A percentile compares a stretch with the other conserved stretches of the same genome.
phyloP scores from a whole-genome alignment of 1,139 yeast species.

The Scheffersomyces stambukii region DNA sequence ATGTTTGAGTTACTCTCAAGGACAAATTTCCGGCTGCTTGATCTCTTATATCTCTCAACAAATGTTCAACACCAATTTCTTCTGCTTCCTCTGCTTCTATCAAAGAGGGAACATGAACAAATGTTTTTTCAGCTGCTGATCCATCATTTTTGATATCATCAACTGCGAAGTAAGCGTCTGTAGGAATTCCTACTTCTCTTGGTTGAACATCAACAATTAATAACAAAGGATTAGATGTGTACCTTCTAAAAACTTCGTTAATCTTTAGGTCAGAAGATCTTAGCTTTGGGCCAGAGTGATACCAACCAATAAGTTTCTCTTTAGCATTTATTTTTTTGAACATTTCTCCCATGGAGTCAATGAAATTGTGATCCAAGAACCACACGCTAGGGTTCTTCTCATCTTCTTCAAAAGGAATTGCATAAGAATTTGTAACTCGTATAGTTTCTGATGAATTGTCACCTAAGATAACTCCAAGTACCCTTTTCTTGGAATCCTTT shows the following conservation, averaged over 20 bases:
- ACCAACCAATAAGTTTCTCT: slow-evolving; percentile 96
- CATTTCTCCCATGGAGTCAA: slow-evolving; percentile 97
- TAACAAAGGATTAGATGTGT: slow-evolving; percentile 76
- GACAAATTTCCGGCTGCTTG: slow-evolving; percentile 95
- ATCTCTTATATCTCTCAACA: slow-evolving; percentile 89
- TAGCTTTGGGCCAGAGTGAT: slow-evolving; percentile 94
- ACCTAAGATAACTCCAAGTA: slow-evolving; percentile 91
- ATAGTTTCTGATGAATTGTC: slow-evolving; percentile 58
- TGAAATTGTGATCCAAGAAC: slow-evolving; percentile 95
- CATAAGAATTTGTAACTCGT: slow-evolving; percentile 73
- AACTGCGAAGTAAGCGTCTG: slow-evolving; percentile 90
- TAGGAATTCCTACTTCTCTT: slow-evolving; percentile 78
- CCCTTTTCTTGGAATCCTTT: slow-evolving; percentile 67
- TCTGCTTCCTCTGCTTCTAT: slow-evolving; percentile 99
- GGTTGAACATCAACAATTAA: slow-evolving; percentile 92
- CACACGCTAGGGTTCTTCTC: slow-evolving; percentile 90
- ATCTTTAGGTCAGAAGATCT: slow-evolving; percentile 85
- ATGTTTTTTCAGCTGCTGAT: slow-evolving; percentile 88
- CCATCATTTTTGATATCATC: slow-evolving; percentile 98
- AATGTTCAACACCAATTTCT: slow-evolving; percentile 97
- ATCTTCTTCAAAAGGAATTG: slow-evolving; percentile 96
- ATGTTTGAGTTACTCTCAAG: slow-evolving; percentile 80
- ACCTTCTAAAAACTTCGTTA: slow-evolving; percentile 82
- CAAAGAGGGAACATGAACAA: slow-evolving; percentile 86
- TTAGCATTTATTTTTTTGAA: slow-evolving; percentile 95